Percentiles rank a stretch among this genome's conserved stretches.
These are phyloP conservation scores for Leucogyrophana mollusca DNA, from an alignment of 768 basidiomycete species.

Conservation along the genomic window DNA sequence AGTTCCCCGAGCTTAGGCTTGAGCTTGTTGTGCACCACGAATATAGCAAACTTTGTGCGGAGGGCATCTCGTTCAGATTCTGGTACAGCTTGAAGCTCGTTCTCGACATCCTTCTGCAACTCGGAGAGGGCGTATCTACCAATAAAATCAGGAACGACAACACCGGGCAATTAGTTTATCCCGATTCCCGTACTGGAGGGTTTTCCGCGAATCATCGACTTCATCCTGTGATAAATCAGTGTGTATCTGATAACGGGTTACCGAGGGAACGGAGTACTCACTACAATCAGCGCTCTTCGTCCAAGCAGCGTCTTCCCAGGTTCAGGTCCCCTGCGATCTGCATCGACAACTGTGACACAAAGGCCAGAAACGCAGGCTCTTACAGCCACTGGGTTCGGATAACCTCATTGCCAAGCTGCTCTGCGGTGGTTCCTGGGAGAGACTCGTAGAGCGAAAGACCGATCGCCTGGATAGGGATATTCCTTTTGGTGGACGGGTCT, in stretches of 20 bases:
- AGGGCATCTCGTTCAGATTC: constrained; percentile 73
- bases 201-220: constrained; percentile 86
- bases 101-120: constrained; percentile 84
- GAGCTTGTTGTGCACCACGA: constrained; percentile 93
- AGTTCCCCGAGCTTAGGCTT: constrained; percentile 82
- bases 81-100: constrained; percentile 59
- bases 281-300: constrained; percentile 78
- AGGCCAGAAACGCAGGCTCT: constrained; percentile 32
- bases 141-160: constrained; percentile 4
- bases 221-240: constrained; percentile 57
- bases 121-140: constrained; percentile 86
- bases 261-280: constrained; percentile 34
- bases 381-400: constrained; percentile 97
- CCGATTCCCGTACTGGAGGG: constrained; percentile 64
- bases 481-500: constrained; percentile 62
- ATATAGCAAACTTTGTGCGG: constrained; percentile 84
- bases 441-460: constrained; percentile 95
- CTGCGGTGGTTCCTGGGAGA: constrained; percentile 68
- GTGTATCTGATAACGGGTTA: constrained; percentile 13
- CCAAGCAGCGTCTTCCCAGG: constrained; percentile 74
- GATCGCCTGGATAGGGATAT: constrained; percentile 93
- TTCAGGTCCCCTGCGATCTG: constrained; percentile 53
- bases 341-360: constrained; percentile 3
- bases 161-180: neutral
- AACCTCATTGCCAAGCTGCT: constrained; percentile 81